These are phyloP conservation scores for Parastagonospora avenae DNA, from an alignment of 2,329 filamentous ascomycete genomes.

Conservation along the genomic window DNA sequence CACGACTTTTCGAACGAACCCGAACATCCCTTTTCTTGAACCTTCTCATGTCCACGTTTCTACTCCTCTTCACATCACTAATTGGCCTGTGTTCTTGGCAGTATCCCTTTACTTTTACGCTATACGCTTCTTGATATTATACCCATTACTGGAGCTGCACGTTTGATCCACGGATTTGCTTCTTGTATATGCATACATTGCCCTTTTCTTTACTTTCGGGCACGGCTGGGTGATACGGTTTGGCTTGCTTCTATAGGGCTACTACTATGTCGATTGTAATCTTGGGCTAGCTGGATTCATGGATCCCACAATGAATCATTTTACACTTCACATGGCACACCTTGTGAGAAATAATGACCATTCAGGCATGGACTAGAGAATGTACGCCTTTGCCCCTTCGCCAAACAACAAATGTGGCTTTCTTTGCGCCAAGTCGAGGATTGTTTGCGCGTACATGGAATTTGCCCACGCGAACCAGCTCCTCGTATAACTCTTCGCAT, in stretches of 20 bases:
- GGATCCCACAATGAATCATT: background rate
- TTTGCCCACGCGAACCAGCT: constrained; percentile 99
- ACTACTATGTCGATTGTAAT: no score
- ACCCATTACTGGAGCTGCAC: background rate
- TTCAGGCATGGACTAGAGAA: constrained; percentile 9
- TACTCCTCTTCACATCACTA: background rate
- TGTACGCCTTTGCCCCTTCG: constrained; percentile 55
- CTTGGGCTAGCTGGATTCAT: no score
- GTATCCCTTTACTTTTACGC: background rate
- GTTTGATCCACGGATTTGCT: background rate
- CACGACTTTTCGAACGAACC: background rate
- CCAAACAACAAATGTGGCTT: constrained; percentile 89
- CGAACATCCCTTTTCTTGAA: background rate
- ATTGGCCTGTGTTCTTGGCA: background rate
- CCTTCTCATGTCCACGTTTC: background rate
- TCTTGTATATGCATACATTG: no score
- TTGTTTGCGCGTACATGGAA: constrained; percentile 90
- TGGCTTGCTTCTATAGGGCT: background rate
- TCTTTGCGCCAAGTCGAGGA: constrained; percentile 84
- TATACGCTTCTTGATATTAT: background rate
- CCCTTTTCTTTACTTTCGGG: no score
- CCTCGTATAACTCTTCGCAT: constrained; percentile 73
- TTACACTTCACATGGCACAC: background rate
- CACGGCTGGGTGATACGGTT: background rate
- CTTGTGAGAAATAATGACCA: background rate